Base-by-base conservation (phyloP, 768 basidiomycete genomes). In the Hericium erinaceus region DNA sequence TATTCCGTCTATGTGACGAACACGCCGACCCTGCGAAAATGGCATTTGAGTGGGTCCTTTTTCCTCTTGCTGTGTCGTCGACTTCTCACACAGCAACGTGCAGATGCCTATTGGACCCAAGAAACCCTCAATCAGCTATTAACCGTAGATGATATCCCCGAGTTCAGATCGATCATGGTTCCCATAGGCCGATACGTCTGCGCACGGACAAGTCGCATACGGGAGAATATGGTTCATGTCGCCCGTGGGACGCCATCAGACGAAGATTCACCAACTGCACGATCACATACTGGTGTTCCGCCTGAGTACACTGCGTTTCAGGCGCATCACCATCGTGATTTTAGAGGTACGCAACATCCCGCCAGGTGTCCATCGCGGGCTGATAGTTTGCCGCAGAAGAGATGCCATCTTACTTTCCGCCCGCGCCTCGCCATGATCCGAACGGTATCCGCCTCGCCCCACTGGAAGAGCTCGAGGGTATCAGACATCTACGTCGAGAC, bases 51-150 rank as follows among this genome's bases (percentile, higher is more conserved):
- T 74, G 56, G 41, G 71, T 63, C 15, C 22, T 28, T 49, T 37
- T n/a, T 41, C 46, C 33, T 46, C 22, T 22, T 46, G 46, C 48
- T 26, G 18, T 20, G 11, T 37, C 38, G 16, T 22, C 26, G 18
- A 18, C 28, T 40, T 49, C 48, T 59, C 44, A 13, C 48, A 48
- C 55, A 51, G 50, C 15, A 9, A 39, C 39, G 51, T 53, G 10
- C 63, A 91, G 88, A 89, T 64, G 89, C 89, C 9, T 91, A 91
- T 70, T 89, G 83, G 65, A 87, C 84, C 0, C 77, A 82, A 44
- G 82, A 85, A 33, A 80, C 82, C 0, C 67, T 81, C 37, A 75
- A 84, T 54, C 71, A 73, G 53, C 75, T 91, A 20, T 69, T 65
- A 49, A 83, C 80, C 2, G 77, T 91, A 48, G 78, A 85, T 54